Percentiles rank a stretch among this genome's conserved stretches.
Evolutionary conservation across 495 filamentous ascomycete genomes (phyloP).

Genomic region (Talaromyces thailandensis): DNA sequence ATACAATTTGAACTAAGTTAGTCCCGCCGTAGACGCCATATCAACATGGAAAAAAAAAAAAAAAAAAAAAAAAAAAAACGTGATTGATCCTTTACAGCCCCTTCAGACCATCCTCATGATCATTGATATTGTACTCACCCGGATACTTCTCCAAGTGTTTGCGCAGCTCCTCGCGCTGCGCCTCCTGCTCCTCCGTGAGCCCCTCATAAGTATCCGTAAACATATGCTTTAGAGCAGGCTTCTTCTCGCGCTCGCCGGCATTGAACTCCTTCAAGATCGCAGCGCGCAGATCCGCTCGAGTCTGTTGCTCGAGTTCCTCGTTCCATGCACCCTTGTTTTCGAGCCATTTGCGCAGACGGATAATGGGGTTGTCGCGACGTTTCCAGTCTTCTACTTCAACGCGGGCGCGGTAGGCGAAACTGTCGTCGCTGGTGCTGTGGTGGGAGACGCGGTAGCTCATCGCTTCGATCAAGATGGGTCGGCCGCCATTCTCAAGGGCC

Average conservation of each 20-base stretch:
- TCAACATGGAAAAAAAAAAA: neutral
- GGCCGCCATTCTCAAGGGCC: conserved; percentile 68
- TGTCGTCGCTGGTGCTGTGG: conserved; percentile 96
- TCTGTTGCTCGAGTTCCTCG: conserved; percentile 70
- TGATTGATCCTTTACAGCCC: conserved; percentile 33
- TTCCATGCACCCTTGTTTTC: conserved; percentile 75
- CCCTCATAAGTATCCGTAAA: conserved; percentile 87
- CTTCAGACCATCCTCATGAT: conserved; percentile 68
- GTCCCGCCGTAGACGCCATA: neutral
- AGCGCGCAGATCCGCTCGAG: conserved; percentile 55
- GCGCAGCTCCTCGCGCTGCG: conserved; percentile 72
- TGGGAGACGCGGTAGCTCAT: conserved; percentile 98
- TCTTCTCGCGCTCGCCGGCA: conserved; percentile 83
- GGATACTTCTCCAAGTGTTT: conserved; percentile 77
- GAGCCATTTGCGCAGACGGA: conserved; percentile 84
- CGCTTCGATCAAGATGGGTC: conserved; percentile 81
- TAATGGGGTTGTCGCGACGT: conserved; percentile 87
- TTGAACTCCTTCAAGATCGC: conserved; percentile 78
- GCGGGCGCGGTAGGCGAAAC: conserved; percentile 86
- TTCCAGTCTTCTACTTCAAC: conserved; percentile 99
- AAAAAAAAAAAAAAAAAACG: neutral
- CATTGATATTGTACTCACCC: conserved; percentile 78
- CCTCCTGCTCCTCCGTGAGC: conserved; percentile 68
- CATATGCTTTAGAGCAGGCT: conserved; percentile 65
- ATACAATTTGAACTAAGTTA: neutral